Evolutionary conservation across 2,329 filamentous ascomycete species (phyloP).

Genomic region (Ophiostoma ulmi): DNA sequence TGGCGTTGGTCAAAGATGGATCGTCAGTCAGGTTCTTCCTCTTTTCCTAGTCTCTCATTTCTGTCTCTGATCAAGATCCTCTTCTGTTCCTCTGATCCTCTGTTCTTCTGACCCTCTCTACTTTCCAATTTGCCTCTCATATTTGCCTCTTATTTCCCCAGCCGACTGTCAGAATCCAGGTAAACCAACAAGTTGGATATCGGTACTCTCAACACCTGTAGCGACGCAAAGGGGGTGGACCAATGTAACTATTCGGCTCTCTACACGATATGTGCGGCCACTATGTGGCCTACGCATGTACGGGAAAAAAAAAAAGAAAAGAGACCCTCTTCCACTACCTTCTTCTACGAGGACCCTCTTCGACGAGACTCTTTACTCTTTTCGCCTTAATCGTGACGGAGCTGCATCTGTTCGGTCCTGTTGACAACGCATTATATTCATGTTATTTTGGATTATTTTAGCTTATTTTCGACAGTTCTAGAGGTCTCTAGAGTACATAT

Average conservation of each 20-base stretch:
- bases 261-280: background rate
- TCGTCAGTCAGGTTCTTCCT: background rate
- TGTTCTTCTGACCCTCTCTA: background rate
- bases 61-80: background rate
- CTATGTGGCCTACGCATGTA: background rate
- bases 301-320: background rate
- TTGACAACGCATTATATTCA: background rate
- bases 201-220: background rate
- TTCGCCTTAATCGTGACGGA: background rate
- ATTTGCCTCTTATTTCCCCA: background rate
- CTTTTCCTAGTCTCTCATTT: background rate
- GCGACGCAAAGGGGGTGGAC: background rate
- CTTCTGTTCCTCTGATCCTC: background rate
- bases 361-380: background rate
- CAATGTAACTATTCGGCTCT: background rate
- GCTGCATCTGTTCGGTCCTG: conserved; percentile 7
- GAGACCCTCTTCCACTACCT: no score
- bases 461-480: no score
- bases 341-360: background rate
- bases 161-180: background rate
- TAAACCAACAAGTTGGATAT: background rate
- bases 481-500: background rate
- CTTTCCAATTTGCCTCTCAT: background rate
- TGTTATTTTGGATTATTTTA: no score
- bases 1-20: background rate